Percentiles rank a stretch among this genome's conserved stretches.
These are phyloP conservation scores for Saccharum officinarum DNA, from an alignment of 176 grass and related monocot genomes.

Conservation along the genomic window DNA sequence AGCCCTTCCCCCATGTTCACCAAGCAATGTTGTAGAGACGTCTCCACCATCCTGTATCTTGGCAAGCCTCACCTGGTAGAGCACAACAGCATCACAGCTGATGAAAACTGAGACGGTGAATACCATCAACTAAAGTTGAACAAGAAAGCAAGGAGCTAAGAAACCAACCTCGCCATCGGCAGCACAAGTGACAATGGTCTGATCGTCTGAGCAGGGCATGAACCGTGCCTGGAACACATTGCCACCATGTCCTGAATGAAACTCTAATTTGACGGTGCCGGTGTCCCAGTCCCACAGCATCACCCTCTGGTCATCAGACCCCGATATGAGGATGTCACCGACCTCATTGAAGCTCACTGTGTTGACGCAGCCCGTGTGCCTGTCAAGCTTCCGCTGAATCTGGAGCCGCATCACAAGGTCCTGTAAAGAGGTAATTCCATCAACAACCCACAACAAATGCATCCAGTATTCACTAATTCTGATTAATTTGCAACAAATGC, in stretches of 20 bases:
- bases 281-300: constrained; percentile 87
- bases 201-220: constrained; percentile 77
- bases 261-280: constrained; percentile 55
- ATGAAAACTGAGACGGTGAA: background rate
- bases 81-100: constrained; percentile 1
- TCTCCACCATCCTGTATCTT: constrained; percentile 60
- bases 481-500: background rate
- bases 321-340: constrained; percentile 63
- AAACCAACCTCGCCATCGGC: constrained; percentile 77
- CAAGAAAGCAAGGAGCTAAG: background rate
- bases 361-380: constrained; percentile 75
- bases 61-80: constrained; percentile 62
- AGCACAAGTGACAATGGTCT: constrained; percentile 73
- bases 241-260: constrained; percentile 71
- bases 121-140: constrained; percentile 1
- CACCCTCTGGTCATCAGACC: constrained; percentile 79
- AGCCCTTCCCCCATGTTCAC: constrained; percentile 60
- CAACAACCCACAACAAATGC: background rate
- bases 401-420: constrained; percentile 76
- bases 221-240: constrained; percentile 86
- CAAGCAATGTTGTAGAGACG: constrained; percentile 65
- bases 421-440: constrained; percentile 35
- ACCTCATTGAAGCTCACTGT: constrained; percentile 72
- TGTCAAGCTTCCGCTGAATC: constrained; percentile 61
- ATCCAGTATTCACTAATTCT: background rate